These are phyloP conservation scores for Mycosphaerella sp. DNA, from an alignment of 2,329 filamentous ascomycete species.

Conservation along the genomic window DNA sequence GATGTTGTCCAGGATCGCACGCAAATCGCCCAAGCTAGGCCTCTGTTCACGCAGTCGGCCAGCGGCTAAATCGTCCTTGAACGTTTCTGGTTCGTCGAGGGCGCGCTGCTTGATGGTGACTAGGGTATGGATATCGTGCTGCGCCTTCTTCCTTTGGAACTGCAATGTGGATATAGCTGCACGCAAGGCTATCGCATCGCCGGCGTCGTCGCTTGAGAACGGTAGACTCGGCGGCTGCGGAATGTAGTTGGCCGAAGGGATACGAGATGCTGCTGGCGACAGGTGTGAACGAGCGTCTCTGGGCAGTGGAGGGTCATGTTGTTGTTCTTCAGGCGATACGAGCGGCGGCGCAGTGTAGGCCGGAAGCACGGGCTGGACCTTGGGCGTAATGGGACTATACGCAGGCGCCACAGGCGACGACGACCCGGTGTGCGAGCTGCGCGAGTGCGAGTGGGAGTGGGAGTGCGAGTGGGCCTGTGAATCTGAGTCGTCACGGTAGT, in stretches of 20 bases:
- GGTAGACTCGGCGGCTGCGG: constrained; percentile 40
- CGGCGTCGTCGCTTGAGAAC: constrained; percentile 54
- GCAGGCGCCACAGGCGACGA: constrained; percentile 25
- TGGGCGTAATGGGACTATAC: constrained; percentile 34
- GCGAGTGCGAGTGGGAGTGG: not conserved
- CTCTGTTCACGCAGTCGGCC: constrained; percentile 46
- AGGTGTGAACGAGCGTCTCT: constrained; percentile 4
- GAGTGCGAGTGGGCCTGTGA: not conserved
- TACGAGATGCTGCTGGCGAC: constrained; percentile 5
- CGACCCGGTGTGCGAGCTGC: constrained; percentile 9
- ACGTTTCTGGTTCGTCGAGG: constrained; percentile 63
- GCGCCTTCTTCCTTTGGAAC: constrained; percentile 72
- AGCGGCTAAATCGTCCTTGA: constrained; percentile 60
- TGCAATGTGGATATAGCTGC: constrained; percentile 82
- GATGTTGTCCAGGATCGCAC: constrained; percentile 34
- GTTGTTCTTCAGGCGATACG: constrained; percentile 15
- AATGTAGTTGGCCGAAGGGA: constrained; percentile 34
- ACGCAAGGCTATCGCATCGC: constrained; percentile 80
- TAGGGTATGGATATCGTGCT: constrained; percentile 66
- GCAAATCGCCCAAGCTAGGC: constrained; percentile 29
- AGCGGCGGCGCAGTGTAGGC: constrained; percentile 14
- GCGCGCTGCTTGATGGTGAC: constrained; percentile 65
- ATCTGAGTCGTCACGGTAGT: not conserved
- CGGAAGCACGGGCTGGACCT: constrained; percentile 29
- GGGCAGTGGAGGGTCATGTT: not conserved